These are phyloP conservation scores for Starmerella sirachaensis DNA, from an alignment of 805 yeast species.

Conservation along the genomic window DNA sequence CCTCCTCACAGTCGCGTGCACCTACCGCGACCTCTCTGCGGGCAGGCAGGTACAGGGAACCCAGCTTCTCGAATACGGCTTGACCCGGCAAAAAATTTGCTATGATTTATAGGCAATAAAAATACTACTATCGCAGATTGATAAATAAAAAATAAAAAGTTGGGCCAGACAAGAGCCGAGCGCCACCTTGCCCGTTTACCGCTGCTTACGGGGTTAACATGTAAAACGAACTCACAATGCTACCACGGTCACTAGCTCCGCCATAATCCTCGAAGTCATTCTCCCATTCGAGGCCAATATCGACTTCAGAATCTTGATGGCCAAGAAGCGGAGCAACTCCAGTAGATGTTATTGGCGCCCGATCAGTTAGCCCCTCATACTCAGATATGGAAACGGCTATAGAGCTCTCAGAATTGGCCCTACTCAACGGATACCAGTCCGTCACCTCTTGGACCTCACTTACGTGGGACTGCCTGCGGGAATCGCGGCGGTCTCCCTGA, in stretches of 20 bases:
- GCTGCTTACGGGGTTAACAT: slow-evolving; percentile 16
- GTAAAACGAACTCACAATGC: slow-evolving; percentile 20
- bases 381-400: slow-evolving; percentile 20
- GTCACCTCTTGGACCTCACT: slow-evolving; percentile 18
- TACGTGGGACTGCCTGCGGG: slow-evolving; percentile 19
- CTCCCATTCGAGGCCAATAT: slow-evolving; percentile 19
- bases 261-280: slow-evolving; percentile 21
- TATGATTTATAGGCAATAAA: too few relatives aligned
- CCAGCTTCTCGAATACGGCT: too few relatives aligned
- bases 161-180: not conserved
- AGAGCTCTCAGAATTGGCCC: slow-evolving; percentile 16
- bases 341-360: slow-evolving; percentile 1
- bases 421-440: slow-evolving; percentile 16
- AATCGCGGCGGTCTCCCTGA: slow-evolving; percentile 13
- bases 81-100: too few relatives aligned
- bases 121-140: too few relatives aligned
- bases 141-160: not conserved
- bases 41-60: too few relatives aligned
- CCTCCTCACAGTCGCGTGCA: too few relatives aligned
- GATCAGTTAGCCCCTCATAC: slow-evolving; percentile 16
- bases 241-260: slow-evolving; percentile 11
- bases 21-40: too few relatives aligned
- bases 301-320: slow-evolving; percentile 14
- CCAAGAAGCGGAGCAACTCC: slow-evolving; percentile 18
- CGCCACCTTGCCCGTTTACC: not conserved